Percentiles rank a stretch among this genome's conserved stretches.
Evolutionary conservation across 495 filamentous ascomycete genomes (phyloP).

Genomic region (Letharia lupina): DNA sequence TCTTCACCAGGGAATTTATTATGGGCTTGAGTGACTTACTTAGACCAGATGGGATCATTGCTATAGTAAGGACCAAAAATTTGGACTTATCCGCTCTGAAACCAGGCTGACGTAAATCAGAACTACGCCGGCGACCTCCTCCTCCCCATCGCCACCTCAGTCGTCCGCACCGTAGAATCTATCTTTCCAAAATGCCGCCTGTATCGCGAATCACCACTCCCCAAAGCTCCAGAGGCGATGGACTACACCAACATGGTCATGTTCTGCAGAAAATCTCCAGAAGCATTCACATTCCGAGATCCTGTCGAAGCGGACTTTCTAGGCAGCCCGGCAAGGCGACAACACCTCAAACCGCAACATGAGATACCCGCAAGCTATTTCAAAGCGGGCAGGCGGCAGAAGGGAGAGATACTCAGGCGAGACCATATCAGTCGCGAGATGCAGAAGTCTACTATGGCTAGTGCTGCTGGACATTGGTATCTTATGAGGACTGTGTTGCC

Average conservation of each 20-base stretch:
- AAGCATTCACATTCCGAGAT: slow-evolving; percentile 55
- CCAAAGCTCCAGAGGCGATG: slow-evolving; percentile 1
- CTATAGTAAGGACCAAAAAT: slow-evolving; percentile 58
- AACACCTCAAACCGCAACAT: slow-evolving; percentile 62
- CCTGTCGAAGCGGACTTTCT: slow-evolving; percentile 60
- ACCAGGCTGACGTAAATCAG: slow-evolving; percentile 34
- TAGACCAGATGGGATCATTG: slow-evolving; percentile 71
- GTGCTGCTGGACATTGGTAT: slow-evolving; percentile 76
- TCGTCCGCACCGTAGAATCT: slow-evolving; percentile 61
- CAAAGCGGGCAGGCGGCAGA: slow-evolving; percentile 37
- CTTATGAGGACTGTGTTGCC: slow-evolving; percentile 86
- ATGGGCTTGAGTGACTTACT: slow-evolving; percentile 57
- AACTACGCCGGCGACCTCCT: slow-evolving; percentile 94
- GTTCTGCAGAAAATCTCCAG: slow-evolving; percentile 42
- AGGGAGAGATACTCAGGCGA: slow-evolving; percentile 40
- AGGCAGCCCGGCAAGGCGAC: slow-evolving; percentile 56
- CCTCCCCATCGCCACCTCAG: slow-evolving; percentile 58
- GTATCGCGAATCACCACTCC: slow-evolving; percentile 56
- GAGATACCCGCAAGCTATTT: slow-evolving; percentile 50
- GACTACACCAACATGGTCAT: slow-evolving; percentile 91
- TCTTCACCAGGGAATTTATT: slow-evolving; percentile 85
- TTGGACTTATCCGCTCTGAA: not conserved
- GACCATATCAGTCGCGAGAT: slow-evolving; percentile 50
- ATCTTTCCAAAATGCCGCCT: slow-evolving; percentile 76
- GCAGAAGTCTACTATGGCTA: slow-evolving; percentile 59